phyloP scores from a whole-genome alignment of 768 basidiomycete species.

The Amyloporia xantha region DNA sequence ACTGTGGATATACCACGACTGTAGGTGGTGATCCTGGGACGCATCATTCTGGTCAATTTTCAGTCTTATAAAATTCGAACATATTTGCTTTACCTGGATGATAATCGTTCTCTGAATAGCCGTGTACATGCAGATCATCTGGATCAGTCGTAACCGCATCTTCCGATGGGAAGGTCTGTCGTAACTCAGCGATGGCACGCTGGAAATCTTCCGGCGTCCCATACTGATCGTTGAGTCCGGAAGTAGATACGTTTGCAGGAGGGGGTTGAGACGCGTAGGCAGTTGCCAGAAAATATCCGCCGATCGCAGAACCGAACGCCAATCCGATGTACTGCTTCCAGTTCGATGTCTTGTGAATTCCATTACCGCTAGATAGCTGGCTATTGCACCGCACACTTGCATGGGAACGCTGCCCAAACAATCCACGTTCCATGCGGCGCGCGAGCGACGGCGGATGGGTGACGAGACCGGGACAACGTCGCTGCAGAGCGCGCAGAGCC shows the following conservation, averaged over 20 bases:
- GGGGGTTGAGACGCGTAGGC: neutral
- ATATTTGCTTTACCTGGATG: constrained; percentile 34
- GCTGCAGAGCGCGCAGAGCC: neutral
- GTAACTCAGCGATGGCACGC: constrained; percentile 49
- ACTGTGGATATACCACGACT: constrained; percentile 49
- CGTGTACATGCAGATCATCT: constrained; percentile 45
- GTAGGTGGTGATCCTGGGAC: constrained; percentile 16
- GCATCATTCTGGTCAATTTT: neutral
- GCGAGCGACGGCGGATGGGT: no score
- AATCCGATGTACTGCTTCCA: no score
- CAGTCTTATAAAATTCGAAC: neutral
- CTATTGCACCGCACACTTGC: no score
- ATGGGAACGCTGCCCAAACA: no score
- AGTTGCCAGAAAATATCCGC: neutral
- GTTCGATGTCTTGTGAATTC: no score
- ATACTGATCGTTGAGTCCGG: constrained; percentile 26
- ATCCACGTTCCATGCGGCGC: no score
- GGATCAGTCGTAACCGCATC: constrained; percentile 47
- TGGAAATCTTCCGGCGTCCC: constrained; percentile 41
- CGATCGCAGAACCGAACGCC: neutral
- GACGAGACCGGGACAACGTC: neutral
- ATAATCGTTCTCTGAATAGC: constrained; percentile 66
- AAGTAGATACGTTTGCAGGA: neutral
- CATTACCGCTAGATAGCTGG: no score
- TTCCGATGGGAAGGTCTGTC: constrained; percentile 35